These are phyloP conservation scores for Clarireedia homoeocarpa DNA, from an alignment of 2,329 filamentous ascomycete species.

Conservation along the genomic window DNA sequence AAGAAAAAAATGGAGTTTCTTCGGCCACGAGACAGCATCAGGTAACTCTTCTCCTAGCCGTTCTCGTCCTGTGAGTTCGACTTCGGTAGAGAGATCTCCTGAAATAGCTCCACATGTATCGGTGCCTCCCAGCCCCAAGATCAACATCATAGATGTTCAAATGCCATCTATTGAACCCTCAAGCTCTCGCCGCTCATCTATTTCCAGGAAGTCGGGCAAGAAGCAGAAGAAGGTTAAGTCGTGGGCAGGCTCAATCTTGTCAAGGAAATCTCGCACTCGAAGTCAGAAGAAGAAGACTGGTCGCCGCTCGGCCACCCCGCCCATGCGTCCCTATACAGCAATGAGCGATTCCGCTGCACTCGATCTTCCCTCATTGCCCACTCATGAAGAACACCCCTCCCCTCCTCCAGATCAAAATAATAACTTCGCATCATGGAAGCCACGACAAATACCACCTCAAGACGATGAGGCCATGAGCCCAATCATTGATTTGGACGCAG, in stretches of 20 bases:
- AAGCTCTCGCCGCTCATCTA: constrained; percentile 22
- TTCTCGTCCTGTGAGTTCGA: constrained; percentile 34
- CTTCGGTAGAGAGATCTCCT: constrained; percentile 31
- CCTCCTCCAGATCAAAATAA: constrained; percentile 18
- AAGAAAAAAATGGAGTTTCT: constrained; percentile 30
- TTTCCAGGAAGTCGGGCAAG: constrained; percentile 33
- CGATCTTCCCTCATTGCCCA: constrained; percentile 13
- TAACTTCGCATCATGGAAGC: constrained; percentile 32
- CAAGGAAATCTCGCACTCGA: constrained; percentile 39
- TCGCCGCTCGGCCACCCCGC: constrained; percentile 37
- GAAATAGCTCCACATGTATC: constrained; percentile 10
- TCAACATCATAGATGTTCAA: constrained; percentile 14
- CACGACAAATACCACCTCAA: constrained; percentile 31
- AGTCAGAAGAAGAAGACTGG: constrained; percentile 34
- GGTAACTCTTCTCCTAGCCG: constrained; percentile 38
- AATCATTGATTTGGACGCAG: constrained; percentile 91
- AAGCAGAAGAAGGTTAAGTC: constrained; percentile 68
- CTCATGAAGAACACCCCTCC: constrained; percentile 5
- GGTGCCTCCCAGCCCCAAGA: background rate
- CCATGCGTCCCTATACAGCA: constrained; percentile 28
- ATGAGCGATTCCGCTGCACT: constrained; percentile 21
- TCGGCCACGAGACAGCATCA: constrained; percentile 23
- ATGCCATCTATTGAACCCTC: constrained; percentile 21
- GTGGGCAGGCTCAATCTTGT: constrained; percentile 45
- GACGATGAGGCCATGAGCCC: constrained; percentile 63